phyloP scores from a whole-genome alignment of 805 yeast genomes.

The Saccharomycopsis sp. region DNA sequence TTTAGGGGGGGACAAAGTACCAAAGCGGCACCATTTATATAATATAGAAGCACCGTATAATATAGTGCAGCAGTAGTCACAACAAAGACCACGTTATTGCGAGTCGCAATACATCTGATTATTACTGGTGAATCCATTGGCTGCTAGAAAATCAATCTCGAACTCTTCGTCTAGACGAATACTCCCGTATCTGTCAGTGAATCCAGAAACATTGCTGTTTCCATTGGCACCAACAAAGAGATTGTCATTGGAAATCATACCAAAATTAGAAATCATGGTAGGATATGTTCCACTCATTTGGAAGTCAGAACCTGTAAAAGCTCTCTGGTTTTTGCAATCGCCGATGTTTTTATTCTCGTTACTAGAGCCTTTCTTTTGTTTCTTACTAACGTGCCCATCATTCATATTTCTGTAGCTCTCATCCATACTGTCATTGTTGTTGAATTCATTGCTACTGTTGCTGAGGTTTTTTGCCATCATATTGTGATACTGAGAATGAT shows the following conservation, averaged over 20 bases:
- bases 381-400: not conserved
- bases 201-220: not conserved
- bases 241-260: too few relatives aligned
- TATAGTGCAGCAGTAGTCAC: too few relatives aligned
- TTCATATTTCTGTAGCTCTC: not conserved
- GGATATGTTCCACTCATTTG: not conserved
- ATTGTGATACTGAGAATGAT: not conserved
- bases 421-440: not conserved
- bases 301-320: not conserved
- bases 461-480: not conserved
- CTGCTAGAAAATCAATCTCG: not conserved
- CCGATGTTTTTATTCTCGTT: not conserved
- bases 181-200: slow-evolving; percentile 1
- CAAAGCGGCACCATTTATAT: too few relatives aligned
- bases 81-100: not conserved
- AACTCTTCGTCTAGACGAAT: not conserved
- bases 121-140: not conserved
- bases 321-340: not conserved
- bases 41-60: too few relatives aligned
- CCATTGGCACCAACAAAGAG: not conserved
- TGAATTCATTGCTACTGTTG: not conserved
- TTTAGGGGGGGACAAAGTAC: too few relatives aligned
- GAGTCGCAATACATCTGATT: not conserved
- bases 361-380: not conserved
- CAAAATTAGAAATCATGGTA: too few relatives aligned